Conservation (phyloP, 345 rosid genomes). For the Salix purpurea region DNA sequence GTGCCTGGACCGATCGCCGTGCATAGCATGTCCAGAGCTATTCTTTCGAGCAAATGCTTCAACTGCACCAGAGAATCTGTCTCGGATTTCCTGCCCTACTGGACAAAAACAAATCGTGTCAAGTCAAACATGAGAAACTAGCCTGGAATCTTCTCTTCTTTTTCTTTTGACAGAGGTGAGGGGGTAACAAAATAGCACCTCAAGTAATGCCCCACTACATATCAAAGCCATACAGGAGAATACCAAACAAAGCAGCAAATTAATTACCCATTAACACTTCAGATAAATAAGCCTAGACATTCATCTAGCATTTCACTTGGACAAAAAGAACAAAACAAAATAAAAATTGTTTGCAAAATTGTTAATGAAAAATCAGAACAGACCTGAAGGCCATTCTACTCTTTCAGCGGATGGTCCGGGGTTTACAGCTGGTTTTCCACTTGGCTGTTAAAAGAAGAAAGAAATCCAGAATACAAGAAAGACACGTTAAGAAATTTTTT, state of each 20-base stretch:
- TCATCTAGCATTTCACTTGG: neutral
- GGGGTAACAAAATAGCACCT: neutral
- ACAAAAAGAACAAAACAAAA: neutral
- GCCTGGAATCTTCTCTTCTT: neutral
- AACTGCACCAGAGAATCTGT: conserved; percentile 60
- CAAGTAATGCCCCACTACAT: neutral
- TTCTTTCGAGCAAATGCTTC: conserved; percentile 69
- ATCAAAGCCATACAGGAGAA: neutral
- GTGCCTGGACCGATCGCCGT: conserved; percentile 44
- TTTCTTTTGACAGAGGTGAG: neutral
- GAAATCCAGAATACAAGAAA: neutral
- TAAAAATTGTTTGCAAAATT: neutral
- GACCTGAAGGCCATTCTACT: conserved; percentile 49
- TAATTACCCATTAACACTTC: neutral
- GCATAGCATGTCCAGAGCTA: conserved; percentile 37
- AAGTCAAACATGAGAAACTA: conserved; percentile 9
- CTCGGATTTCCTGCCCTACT: conserved; percentile 61
- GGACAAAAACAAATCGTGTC: conserved; percentile 7
- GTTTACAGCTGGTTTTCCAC: conserved; percentile 42
- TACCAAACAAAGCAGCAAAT: neutral
- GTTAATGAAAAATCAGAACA: neutral
- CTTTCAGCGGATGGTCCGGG: conserved; percentile 52
- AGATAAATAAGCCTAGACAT: neutral
- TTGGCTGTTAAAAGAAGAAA: conserved; percentile 31
- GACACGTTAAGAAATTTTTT: neutral